Evolutionary conservation across 805 yeast genomes (phyloP).

Genomic region (Kodamaea sagamina): DNA sequence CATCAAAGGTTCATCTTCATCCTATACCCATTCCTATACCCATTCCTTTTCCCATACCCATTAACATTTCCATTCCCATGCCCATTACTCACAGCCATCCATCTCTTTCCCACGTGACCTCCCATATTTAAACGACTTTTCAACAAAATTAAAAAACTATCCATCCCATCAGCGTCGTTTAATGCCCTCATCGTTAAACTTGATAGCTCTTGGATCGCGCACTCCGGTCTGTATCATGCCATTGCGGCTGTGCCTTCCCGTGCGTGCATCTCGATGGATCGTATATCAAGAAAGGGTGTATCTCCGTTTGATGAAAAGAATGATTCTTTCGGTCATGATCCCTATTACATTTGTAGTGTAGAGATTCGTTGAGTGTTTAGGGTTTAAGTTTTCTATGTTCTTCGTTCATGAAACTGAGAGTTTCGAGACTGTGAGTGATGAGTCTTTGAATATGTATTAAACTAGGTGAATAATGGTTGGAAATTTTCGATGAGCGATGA

Average conservation of each 20-base stretch:
- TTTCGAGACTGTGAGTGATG: too few relatives aligned
- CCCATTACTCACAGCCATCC: too few relatives aligned
- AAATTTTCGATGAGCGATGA: too few relatives aligned
- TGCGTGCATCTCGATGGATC: constrained; percentile 13
- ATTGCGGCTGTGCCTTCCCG: constrained; percentile 17
- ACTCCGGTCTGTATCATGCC: constrained; percentile 4
- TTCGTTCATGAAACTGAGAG: too few relatives aligned
- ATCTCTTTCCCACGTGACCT: background rate
- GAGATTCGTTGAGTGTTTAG: too few relatives aligned
- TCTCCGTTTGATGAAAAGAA: constrained; percentile 34
- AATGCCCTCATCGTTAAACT: constrained; percentile 15
- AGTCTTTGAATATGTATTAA: too few relatives aligned
- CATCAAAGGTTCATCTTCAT: too few relatives aligned
- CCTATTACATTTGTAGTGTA: constrained; percentile 21
- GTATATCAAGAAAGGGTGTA: constrained; percentile 26
- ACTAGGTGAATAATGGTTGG: too few relatives aligned
- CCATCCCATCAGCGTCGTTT: constrained; percentile 21
- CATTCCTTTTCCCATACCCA: too few relatives aligned
- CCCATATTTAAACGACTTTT: background rate
- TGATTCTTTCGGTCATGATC: constrained; percentile 36
- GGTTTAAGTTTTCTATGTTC: too few relatives aligned
- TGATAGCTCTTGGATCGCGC: constrained; percentile 16
- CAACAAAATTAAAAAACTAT: constrained; percentile 4
- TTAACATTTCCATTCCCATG: too few relatives aligned
- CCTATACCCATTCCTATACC: too few relatives aligned